phyloP scores from a whole-genome alignment of 2,329 filamentous ascomycete species.

The Aspergillus puulaauensis region DNA sequence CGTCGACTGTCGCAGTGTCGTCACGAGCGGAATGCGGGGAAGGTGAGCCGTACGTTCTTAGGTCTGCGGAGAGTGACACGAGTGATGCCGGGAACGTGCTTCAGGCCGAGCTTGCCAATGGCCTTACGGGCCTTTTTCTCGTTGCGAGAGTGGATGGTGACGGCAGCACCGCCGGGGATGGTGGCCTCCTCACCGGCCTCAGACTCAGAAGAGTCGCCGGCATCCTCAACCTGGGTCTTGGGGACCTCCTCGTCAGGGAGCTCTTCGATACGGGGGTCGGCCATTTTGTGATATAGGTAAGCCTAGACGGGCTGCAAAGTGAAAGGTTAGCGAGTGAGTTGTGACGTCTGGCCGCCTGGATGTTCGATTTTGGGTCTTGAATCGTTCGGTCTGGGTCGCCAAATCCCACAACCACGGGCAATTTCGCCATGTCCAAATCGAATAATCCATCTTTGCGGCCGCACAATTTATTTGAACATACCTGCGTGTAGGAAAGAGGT shows the following conservation, averaged over 20 bases:
- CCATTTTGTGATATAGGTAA: conserved; percentile 63
- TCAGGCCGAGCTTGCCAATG: conserved; percentile 96
- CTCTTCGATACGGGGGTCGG: conserved; percentile 97
- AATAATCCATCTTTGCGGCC: conserved; percentile 18
- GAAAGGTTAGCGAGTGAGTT: conserved; percentile 21
- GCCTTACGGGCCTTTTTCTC: conserved; percentile 99
- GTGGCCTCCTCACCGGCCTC: conserved; percentile 57
- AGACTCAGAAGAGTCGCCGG: conserved; percentile 51
- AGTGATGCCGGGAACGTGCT: conserved; percentile 95
- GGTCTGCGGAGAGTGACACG: conserved; percentile 96
- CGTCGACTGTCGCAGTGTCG: conserved; percentile 3
- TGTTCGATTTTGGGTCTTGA: conserved; percentile 17
- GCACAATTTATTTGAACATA: conserved; percentile 30
- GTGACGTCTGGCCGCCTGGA: conserved; percentile 11
- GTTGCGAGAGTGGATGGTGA: conserved; percentile 95
- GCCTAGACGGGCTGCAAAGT: conserved; percentile 20
- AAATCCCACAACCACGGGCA: conserved; percentile 18
- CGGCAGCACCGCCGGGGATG: conserved; percentile 80
- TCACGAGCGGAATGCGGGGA: conserved; percentile 15
- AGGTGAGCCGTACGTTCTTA: conserved; percentile 78
- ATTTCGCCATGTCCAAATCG: conserved; percentile 24
- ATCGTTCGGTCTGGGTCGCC: conserved; percentile 21
- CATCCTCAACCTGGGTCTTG: conserved; percentile 79
- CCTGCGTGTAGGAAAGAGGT: conserved; percentile 33
- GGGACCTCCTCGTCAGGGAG: conserved; percentile 82